A percentile compares a stretch with the other conserved stretches of the same genome.
Evolutionary conservation across 1,284 basidiomycete genomes (phyloP).

Genomic region (Cryptococcus sp.): DNA sequence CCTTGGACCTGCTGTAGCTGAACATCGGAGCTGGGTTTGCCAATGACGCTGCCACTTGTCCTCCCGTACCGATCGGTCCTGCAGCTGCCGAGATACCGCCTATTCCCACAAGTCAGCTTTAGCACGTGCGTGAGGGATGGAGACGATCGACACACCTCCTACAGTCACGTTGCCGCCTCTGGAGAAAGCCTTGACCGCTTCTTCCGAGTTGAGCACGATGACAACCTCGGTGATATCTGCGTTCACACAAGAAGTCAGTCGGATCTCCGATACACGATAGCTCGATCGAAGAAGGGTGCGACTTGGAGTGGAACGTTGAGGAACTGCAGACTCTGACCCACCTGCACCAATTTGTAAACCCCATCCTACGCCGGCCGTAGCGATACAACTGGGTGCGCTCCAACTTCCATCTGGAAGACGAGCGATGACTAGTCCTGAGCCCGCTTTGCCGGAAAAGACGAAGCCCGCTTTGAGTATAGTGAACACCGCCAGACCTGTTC

Average conservation of each 20-base stretch:
- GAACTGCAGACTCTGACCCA: conserved; percentile 16
- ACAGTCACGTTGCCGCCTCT: conserved; percentile 95
- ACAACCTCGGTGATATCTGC: conserved; percentile 60
- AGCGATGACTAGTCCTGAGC: conserved; percentile 91
- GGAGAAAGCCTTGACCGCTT: conserved; percentile 92
- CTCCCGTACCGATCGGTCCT: conserved; percentile 94
- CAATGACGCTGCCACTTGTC: conserved; percentile 80
- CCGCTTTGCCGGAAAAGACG: conserved; percentile 93
- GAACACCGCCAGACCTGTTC: conserved; percentile 78
- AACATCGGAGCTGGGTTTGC: conserved; percentile 96
- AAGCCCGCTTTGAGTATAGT: conserved; percentile 90
- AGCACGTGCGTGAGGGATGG: neutral
- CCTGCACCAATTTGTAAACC: conserved; percentile 88
- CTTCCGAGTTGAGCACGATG: conserved; percentile 93
- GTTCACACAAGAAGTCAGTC: neutral
- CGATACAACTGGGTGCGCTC: conserved; percentile 96
- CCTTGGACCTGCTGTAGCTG: conserved; percentile 92
- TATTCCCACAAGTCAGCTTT: conserved; percentile 9
- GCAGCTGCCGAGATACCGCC: conserved; percentile 81
- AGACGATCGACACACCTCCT: conserved; percentile 57
- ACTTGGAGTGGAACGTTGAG: no score
- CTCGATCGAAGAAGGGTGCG: no score
- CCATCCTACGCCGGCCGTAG: conserved; percentile 94
- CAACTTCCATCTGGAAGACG: conserved; percentile 94
- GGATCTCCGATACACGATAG: no score